Evolutionary conservation across 2,329 filamentous ascomycete species (phyloP), one percentile per base, ranked within the genome.

Genomic region (Canariomyces notabilis): DNA sequence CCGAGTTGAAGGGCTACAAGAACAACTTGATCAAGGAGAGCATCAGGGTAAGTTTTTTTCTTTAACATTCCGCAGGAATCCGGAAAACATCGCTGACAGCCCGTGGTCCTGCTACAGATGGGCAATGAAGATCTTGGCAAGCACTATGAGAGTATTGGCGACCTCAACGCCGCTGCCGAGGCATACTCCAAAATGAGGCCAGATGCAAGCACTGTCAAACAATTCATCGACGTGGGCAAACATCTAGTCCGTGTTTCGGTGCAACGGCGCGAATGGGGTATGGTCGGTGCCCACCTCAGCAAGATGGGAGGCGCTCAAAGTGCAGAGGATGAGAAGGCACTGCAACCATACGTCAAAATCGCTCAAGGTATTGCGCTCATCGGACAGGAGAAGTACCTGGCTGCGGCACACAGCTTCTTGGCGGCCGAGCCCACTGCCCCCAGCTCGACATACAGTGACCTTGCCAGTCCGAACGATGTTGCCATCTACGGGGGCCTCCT

Each of bases 21-120:
- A 95, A 96, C 63, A 98, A 97, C 59, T 70, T 97, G 35, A 89
- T 98, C 59, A 95, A 96, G 64, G 93, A 98, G 69, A 96, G 89
- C 69, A 95, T 97, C 59, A 72, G 90, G 57, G 89, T 94, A 73
- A 46, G 77, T 31, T 35, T 29, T 20, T 12, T 16, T 29, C 14
- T n/a, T n/a, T n/a, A n/a, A 26, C 2, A 21, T n/a, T 12, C 23
- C 40, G 31, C 31, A 20, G 31, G 16, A 21, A 22, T 31, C 22
- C 26, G 26, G 8, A 9, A 6, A 19, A 31, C 8, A 5, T 34
- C 5, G 45, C 31, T 56, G 26, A 53, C 41, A 15, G 2, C 29
- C 8, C 6, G 15, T 5, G 14, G 32, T 16, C 34, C n/a, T n/a
- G 33, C 15, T 36, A 15, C 57, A 95, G 87, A 96, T 97, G 82